Base-by-base conservation (phyloP, 2,329 filamentous ascomycete species). In the Colletotrichum tanaceti region DNA sequence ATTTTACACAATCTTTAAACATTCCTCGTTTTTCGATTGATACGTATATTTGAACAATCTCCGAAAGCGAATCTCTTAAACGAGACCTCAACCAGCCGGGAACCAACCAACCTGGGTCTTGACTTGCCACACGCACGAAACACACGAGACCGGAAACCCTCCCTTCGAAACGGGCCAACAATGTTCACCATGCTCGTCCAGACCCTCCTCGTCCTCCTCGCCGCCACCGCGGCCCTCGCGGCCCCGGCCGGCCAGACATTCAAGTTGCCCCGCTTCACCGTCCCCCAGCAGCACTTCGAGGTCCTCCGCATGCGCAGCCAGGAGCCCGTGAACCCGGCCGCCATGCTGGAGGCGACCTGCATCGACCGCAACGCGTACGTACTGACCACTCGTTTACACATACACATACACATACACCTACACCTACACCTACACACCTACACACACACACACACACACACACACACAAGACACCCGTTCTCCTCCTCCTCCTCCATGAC, bases 201-300 rank as follows among this genome's bases (percentile, higher is more conserved):
- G 53, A 68, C 75, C 61, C 59, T 80, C 62, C 68, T 80, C 62
- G 65, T 77, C 68, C 65, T 78, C 63, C 70, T 77, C 55, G 70
- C 78, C 69, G 73, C 75, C 43, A 73, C 72, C 70, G 70, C 77
- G 70, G 73, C 77, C 49, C 72, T 76, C 22, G 77, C 80, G n/a
- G 73, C 75, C n/a, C 75, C 76, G 46, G 57, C 46, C 63, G 71
- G 46, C 72, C 72, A 52, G 72, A 72, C 71, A 32, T 39, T 20
- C 46, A 66, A 63, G 14, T 79, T 77, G 71, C 79, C 79, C 5
- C 77, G 76, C 41, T 80, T 80, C 66, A 75, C 77, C 7, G 79
- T 82, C 38, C 77, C 77, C 5, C 79, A 80, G 63, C 79, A 82
- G 57, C 80, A 85, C 71, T 77, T 83, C 61, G 81, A 85, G 73